Evolutionary conservation across 1,284 basidiomycete species (phyloP), one percentile per base, ranked within the genome.

Genomic region (Tetrapyrgos nigripes): DNA sequence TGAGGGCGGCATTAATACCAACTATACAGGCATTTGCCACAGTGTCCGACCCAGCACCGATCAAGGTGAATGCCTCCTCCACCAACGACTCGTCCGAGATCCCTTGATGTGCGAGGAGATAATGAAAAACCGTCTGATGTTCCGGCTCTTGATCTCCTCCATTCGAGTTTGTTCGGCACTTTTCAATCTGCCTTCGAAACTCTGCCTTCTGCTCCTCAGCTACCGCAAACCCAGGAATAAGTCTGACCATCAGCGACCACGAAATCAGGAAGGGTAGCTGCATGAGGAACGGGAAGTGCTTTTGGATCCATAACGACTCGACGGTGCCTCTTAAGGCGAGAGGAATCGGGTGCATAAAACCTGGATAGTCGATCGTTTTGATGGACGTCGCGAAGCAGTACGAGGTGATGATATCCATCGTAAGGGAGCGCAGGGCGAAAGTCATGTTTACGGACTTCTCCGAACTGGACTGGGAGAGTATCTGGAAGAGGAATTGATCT

Each of bases 11-110:
- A 45, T 67, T 61, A 8, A 66, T 62, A n/a, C 64, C 66, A 21
- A 66, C 61, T 43, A 59, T 66, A 48, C 62, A 67, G 6, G 64
- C 59, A 54, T 68, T 68, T 31, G 68, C 68, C 21, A 67, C 62
- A 2, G 71, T 71, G 54, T 75, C 74, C 17, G 64, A 64, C 5
- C 72, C 73, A 3, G 72, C 73, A 10, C 66, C 64, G 14, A 73
- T 63, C 9, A 73, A 64, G n/a, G 68, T 60, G 24, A 67, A 54
- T 3, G 67, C 70, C 56, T 75, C 72, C 33, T 72, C 67, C 19
- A 67, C 13, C 10, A 73, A 62, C 24, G 57, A 55, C 10, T 58
- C 61, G 23, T 55, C 48, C 31, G 63, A 59, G 14, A 17, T 27
- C 26, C 35, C 43, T 46, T 62, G 54, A 24, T 58, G 54, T 49